A percentile compares a stretch with the other conserved stretches of the same genome.
Evolutionary conservation across 768 basidiomycete species (phyloP).

Genomic region (Boletus patriciae): DNA sequence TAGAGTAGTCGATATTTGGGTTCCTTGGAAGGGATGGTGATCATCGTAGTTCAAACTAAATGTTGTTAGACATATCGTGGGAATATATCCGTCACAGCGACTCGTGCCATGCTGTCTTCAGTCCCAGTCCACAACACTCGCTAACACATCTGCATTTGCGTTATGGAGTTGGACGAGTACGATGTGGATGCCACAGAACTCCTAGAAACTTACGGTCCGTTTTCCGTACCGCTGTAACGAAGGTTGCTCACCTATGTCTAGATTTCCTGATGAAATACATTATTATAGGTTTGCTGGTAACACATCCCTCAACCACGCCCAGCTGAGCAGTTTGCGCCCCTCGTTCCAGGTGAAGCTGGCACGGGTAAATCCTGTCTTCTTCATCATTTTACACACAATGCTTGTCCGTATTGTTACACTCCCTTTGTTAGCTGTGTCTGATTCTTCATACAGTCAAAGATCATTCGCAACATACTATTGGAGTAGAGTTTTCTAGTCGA

Average conservation of each 20-base stretch:
- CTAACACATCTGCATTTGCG: constrained; percentile 16
- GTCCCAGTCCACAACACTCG: neutral
- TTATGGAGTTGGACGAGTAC: constrained; percentile 65
- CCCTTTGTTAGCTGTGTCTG: constrained; percentile 2
- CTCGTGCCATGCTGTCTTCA: neutral
- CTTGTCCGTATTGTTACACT: constrained; percentile 60
- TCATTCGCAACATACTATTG: constrained; percentile 96
- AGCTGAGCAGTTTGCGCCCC: constrained; percentile 2
- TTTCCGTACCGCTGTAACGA: neutral
- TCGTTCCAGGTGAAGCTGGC: constrained; percentile 80
- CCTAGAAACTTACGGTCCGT: constrained; percentile 87
- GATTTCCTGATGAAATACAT: constrained; percentile 99
- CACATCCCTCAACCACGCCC: constrained; percentile 4
- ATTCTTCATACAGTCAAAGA: constrained; percentile 74
- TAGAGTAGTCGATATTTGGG: constrained; percentile 76
- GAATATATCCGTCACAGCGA: constrained; percentile 12
- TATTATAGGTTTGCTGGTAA: constrained; percentile 69
- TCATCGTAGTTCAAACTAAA: neutral
- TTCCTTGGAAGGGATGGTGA: constrained; percentile 90
- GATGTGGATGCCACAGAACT: constrained; percentile 87
- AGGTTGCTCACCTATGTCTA: constrained; percentile 36
- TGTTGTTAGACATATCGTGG: constrained; percentile 17
- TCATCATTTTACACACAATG: constrained; percentile 95
- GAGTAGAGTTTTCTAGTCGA: constrained; percentile 95
- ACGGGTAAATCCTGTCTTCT: constrained; percentile 97